phyloP scores from a whole-genome alignment of 805 yeast species.

The Wickerhamiella sergipiensis region DNA sequence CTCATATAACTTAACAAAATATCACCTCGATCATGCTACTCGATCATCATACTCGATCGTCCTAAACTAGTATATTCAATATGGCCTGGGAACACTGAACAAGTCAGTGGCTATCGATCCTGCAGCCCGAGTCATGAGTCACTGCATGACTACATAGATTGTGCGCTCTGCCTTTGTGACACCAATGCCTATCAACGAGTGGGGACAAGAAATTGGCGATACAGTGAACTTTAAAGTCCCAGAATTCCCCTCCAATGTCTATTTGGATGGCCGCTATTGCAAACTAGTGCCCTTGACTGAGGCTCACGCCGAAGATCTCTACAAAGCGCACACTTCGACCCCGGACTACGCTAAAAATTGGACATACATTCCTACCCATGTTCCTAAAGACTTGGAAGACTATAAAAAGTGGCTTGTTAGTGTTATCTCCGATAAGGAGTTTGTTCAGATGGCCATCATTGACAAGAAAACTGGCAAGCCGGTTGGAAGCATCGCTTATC shows the following conservation, averaged over 20 bases:
- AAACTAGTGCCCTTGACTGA: slow-evolving; percentile 7
- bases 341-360: slow-evolving; percentile 8
- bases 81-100: no score
- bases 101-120: no score
- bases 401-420: slow-evolving; percentile 2
- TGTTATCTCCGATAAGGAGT: slow-evolving; percentile 3
- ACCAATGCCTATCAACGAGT: slow-evolving; percentile 2
- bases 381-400: slow-evolving; percentile 8
- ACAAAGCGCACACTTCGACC: slow-evolving; percentile 1
- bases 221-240: slow-evolving; percentile 7
- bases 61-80: no score
- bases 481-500: slow-evolving; percentile 20
- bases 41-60: no score
- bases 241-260: background rate
- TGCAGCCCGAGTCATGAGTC: no score
- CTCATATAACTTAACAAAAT: no score
- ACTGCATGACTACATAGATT: background rate
- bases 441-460: slow-evolving; percentile 16
- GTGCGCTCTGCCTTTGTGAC: no score
- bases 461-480: slow-evolving; percentile 16
- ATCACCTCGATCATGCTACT: no score
- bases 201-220: slow-evolving; percentile 19
- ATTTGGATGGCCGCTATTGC: slow-evolving; percentile 4
- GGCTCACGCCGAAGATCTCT: slow-evolving; percentile 10
- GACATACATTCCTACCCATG: slow-evolving; percentile 14